These are phyloP conservation scores for Seminavis robusta DNA, from an alignment of 108 stramenopile genomes.

Conservation along the genomic window DNA sequence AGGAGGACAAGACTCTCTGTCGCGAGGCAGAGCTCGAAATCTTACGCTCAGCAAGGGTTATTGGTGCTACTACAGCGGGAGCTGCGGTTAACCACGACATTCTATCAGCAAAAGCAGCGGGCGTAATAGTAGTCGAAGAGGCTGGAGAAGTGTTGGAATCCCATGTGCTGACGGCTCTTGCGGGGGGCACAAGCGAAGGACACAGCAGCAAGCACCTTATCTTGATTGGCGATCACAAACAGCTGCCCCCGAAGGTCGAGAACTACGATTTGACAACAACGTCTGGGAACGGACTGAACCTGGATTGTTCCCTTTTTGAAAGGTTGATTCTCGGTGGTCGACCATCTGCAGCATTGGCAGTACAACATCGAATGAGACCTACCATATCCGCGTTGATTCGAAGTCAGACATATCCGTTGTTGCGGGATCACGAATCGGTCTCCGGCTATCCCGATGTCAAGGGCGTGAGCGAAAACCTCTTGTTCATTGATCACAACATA, in stretches of 20 bases:
- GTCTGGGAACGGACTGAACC: conserved; percentile 43
- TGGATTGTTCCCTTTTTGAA: conserved; percentile 61
- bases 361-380: conserved; percentile 52
- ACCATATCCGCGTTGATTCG: conserved; percentile 35
- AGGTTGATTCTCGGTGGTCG: conserved; percentile 35
- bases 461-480: conserved; percentile 25
- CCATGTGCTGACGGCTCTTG: conserved; percentile 52
- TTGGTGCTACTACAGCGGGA: conserved; percentile 50
- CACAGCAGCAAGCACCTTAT: conserved; percentile 78
- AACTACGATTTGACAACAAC: conserved; percentile 48
- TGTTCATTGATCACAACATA: conserved; percentile 42
- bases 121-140: conserved; percentile 63
- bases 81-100: conserved; percentile 44
- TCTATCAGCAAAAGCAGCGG: conserved; percentile 21
- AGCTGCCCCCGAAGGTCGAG: conserved; percentile 77
- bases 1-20: conserved; percentile 15
- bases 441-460: conserved; percentile 18
- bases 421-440: conserved; percentile 38
- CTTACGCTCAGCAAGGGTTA: conserved; percentile 34
- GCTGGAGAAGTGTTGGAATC: conserved; percentile 73
- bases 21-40: conserved; percentile 26
- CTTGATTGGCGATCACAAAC: conserved; percentile 81
- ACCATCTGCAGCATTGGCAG: conserved; percentile 25
- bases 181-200: too few relatives aligned
- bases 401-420: conserved; percentile 37